phyloP scores from a whole-genome alignment of 805 yeast species.

The Yamadazyma sp. region DNA sequence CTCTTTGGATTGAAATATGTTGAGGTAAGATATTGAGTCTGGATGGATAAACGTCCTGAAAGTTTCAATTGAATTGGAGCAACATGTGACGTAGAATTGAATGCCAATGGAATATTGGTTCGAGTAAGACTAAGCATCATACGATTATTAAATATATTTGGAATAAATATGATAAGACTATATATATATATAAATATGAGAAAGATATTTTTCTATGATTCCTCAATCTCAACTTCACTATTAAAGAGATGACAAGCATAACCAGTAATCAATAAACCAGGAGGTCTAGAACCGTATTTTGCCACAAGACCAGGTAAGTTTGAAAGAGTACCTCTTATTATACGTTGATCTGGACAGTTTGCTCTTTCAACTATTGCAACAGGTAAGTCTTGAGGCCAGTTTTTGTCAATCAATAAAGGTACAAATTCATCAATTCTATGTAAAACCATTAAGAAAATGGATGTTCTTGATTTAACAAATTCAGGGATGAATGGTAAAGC shows the following conservation, averaged over 20 bases:
- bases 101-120: no score
- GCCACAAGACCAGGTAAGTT: slow-evolving; percentile 71
- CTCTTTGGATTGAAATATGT: no score
- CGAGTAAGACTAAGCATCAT: no score
- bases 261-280: slow-evolving; percentile 85
- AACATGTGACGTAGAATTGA: no score
- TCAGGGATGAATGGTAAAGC: slow-evolving; percentile 75
- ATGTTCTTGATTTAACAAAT: slow-evolving; percentile 69
- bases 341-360: slow-evolving; percentile 87
- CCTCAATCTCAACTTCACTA: slow-evolving; percentile 1
- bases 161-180: neutral
- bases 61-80: no score
- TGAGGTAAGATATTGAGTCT: no score
- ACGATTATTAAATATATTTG: no score
- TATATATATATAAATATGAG: neutral
- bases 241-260: slow-evolving; percentile 55
- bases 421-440: slow-evolving; percentile 67
- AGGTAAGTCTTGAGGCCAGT: slow-evolving; percentile 73
- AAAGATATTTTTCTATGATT: slow-evolving; percentile 3
- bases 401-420: slow-evolving; percentile 41
- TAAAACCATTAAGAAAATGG: slow-evolving; percentile 85
- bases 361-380: slow-evolving; percentile 89
- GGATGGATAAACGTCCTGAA: no score
- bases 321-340: slow-evolving; percentile 68
- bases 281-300: slow-evolving; percentile 83